Evolutionary conservation across 305 asterid species (phyloP).

Genomic region (Rubia occidens): DNA sequence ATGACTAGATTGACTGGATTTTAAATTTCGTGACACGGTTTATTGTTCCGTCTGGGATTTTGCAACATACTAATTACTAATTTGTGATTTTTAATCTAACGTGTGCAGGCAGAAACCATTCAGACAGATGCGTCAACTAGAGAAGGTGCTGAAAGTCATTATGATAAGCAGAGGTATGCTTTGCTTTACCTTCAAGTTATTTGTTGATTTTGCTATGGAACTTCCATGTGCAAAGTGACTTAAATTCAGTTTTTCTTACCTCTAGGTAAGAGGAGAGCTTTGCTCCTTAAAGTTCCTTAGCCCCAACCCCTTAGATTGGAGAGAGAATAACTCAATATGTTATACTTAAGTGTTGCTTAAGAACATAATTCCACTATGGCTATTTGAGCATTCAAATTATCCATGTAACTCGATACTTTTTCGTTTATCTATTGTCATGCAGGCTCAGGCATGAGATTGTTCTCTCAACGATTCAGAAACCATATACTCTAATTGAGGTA

Average conservation of each 20-base stretch:
- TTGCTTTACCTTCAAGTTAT: not conserved
- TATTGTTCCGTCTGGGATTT: not conserved
- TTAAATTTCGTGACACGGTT: not conserved
- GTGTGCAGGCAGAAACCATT: conserved; percentile 27
- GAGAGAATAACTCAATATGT: not conserved
- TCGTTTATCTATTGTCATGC: conserved; percentile 16
- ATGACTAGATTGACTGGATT: not conserved
- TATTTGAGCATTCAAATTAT: not conserved
- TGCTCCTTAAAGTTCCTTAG: not conserved
- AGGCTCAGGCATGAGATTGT: conserved; percentile 52
- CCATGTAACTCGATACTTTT: not conserved
- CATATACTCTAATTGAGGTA: conserved; percentile 45
- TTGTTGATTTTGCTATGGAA: not conserved
- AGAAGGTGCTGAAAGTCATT: conserved; percentile 33
- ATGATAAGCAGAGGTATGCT: conserved; percentile 21
- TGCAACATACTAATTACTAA: not conserved
- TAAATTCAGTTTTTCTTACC: conserved; percentile 26
- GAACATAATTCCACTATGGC: not conserved
- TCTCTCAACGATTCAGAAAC: conserved; percentile 41
- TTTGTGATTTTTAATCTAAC: not conserved
- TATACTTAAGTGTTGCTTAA: not conserved
- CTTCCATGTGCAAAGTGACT: conserved; percentile 23
- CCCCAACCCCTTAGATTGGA: not conserved
- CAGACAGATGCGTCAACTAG: conserved; percentile 20
- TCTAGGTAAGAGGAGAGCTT: conserved; percentile 22